A percentile compares a stretch with the other conserved stretches of the same genome.
Evolutionary conservation across 2,329 filamentous ascomycete species (phyloP).

Genomic region (Ascochyta koolunga): DNA sequence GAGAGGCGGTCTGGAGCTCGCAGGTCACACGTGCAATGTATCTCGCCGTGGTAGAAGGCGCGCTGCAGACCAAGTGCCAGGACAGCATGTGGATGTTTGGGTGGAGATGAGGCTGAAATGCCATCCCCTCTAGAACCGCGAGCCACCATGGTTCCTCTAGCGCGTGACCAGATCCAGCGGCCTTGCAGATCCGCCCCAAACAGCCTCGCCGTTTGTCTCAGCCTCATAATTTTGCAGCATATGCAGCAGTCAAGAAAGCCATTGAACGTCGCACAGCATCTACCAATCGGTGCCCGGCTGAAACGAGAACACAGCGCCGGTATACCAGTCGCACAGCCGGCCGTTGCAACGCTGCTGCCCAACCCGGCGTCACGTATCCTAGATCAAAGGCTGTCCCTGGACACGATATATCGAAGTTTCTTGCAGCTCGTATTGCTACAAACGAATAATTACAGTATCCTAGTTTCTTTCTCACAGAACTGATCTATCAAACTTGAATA

Average conservation of each 20-base stretch:
- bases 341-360: constrained; percentile 20
- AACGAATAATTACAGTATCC: no score
- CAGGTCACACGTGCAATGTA: constrained; percentile 1
- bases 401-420: not conserved
- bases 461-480: no score
- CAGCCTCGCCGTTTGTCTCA: constrained; percentile 1
- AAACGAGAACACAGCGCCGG: constrained; percentile 12
- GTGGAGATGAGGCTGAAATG: constrained; percentile 1
- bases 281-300: constrained; percentile 16
- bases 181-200: constrained; percentile 6
- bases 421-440: no score
- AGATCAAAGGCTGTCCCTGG: no score
- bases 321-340: constrained; percentile 17
- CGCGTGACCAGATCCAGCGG: constrained; percentile 3
- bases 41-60: not conserved
- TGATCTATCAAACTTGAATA: no score
- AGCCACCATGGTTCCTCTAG: not conserved
- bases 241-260: constrained; percentile 12
- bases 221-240: constrained; percentile 10
- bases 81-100: not conserved
- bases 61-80: not conserved
- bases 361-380: not conserved
- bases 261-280: constrained; percentile 13
- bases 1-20: not conserved
- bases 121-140: not conserved